A percentile compares a stretch with the other conserved stretches of the same genome.
phyloP scores from a whole-genome alignment of 495 filamentous ascomycete genomes.

The Pyronema omphalodes region DNA sequence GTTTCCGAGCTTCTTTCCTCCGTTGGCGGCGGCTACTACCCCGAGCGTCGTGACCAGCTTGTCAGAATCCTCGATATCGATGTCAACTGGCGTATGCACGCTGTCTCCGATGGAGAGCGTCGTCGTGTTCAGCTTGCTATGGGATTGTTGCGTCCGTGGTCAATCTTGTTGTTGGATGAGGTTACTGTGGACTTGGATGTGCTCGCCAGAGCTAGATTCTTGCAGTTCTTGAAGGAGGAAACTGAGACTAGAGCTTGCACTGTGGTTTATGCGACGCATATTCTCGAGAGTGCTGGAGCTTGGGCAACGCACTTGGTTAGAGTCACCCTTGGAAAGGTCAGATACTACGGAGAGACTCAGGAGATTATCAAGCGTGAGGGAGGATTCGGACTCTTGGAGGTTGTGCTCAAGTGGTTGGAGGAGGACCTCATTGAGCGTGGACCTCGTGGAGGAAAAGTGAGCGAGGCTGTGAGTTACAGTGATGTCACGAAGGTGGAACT shows the following conservation, averaged over 20 bases:
- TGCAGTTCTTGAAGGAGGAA: conserved; percentile 72
- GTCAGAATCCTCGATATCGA: conserved; percentile 84
- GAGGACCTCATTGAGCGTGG: conserved; percentile 68
- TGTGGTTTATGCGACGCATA: conserved; percentile 94
- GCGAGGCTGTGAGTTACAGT: conserved; percentile 11
- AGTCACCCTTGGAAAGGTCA: conserved; percentile 73
- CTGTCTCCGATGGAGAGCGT: conserved; percentile 79
- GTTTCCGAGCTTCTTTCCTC: conserved; percentile 67
- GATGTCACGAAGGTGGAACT: conserved; percentile 6
- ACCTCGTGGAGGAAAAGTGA: conserved; percentile 32
- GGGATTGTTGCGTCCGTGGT: conserved; percentile 89
- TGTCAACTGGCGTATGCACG: conserved; percentile 80
- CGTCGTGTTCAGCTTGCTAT: conserved; percentile 87
- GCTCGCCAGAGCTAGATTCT: conserved; percentile 61
- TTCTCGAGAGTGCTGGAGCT: conserved; percentile 73
- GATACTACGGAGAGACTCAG: conserved; percentile 59
- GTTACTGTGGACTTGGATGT: conserved; percentile 95
- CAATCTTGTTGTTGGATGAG: conserved; percentile 78
- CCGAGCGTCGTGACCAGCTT: conserved; percentile 66
- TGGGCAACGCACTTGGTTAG: conserved; percentile 95
- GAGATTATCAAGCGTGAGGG: conserved; percentile 49
- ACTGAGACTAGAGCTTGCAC: conserved; percentile 67
- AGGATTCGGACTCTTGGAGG: conserved; percentile 30
- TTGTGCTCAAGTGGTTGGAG: conserved; percentile 75
- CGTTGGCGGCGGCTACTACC: conserved; percentile 71